phyloP scores from a whole-genome alignment of 2,329 filamentous ascomycete genomes.

The Alternaria hordeiaustralica region DNA sequence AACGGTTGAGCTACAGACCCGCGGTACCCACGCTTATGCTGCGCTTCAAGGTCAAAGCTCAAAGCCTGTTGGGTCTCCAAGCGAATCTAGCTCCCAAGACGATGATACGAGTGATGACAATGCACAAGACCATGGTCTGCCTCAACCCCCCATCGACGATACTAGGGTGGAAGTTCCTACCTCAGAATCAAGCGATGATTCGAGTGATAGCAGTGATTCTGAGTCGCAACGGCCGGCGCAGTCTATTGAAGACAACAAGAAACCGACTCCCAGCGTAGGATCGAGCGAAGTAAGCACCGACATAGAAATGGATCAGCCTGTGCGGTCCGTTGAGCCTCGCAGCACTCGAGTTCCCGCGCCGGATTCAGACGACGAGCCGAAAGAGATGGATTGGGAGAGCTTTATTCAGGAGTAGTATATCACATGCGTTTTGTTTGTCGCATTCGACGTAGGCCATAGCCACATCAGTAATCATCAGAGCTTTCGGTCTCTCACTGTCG shows the following conservation, averaged over 20 bases:
- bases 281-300: not conserved
- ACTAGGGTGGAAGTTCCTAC: not conserved
- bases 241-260: constrained; percentile 1
- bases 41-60: constrained; percentile 21
- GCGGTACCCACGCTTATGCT: constrained; percentile 31
- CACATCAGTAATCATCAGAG: not conserved
- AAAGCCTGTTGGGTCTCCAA: not conserved
- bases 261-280: not conserved
- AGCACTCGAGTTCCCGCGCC: not conserved
- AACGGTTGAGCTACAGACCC: constrained; percentile 25
- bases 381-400: constrained; percentile 16
- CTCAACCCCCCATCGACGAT: constrained; percentile 5
- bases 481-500: not conserved
- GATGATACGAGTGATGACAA: constrained; percentile 1
- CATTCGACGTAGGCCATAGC: not conserved
- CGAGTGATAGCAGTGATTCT: not conserved
- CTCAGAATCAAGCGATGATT: not conserved
- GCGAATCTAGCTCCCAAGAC: not conserved
- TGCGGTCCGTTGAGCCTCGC: not conserved
- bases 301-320: not conserved
- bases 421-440: not conserved
- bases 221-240: not conserved
- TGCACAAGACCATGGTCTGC: not conserved
- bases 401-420: constrained; percentile 1
- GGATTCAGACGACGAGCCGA: constrained; percentile 8